Percentiles rank a stretch among this genome's conserved stretches.
phyloP scores from a whole-genome alignment of 441 rosid species.

The Aquilaria agallochum region DNA sequence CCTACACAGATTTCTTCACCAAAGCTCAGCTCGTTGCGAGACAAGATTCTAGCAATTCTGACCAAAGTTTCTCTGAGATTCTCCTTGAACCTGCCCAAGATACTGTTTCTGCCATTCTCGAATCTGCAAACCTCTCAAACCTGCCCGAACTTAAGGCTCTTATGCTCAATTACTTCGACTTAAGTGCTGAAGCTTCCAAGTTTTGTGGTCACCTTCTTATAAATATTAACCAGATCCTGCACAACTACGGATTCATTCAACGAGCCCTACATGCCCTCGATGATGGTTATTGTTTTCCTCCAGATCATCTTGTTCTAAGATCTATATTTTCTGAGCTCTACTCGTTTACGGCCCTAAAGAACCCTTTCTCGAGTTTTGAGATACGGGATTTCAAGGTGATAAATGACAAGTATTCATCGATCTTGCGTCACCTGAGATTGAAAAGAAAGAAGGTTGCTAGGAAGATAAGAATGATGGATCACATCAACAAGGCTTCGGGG shows the following conservation, averaged over 20 bases:
- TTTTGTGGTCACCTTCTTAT: slow-evolving; percentile 32
- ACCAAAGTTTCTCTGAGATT: slow-evolving; percentile 20
- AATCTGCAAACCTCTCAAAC: slow-evolving; percentile 22
- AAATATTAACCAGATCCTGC: slow-evolving; percentile 23
- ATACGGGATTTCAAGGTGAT: slow-evolving; percentile 26
- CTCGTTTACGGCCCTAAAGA: slow-evolving; percentile 14
- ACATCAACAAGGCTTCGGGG: slow-evolving; percentile 21
- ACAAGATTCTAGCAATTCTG: slow-evolving; percentile 10
- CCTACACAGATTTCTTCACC: slow-evolving; percentile 31
- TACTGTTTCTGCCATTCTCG: slow-evolving; percentile 29
- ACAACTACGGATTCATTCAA: slow-evolving; percentile 16
- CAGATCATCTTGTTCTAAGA: neutral
- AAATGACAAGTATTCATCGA: slow-evolving; percentile 19
- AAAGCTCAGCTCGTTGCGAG: slow-evolving; percentile 32
- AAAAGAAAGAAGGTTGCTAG: slow-evolving; percentile 28
- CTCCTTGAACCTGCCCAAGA: slow-evolving; percentile 42
- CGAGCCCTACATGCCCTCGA: slow-evolving; percentile 14
- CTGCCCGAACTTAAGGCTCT: slow-evolving; percentile 28
- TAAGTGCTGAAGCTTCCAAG: slow-evolving; percentile 38
- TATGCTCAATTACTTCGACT: slow-evolving; percentile 31
- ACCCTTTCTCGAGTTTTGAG: slow-evolving; percentile 27
- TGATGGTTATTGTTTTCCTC: slow-evolving; percentile 10
- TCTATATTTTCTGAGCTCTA: slow-evolving; percentile 11
- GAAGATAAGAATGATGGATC: slow-evolving; percentile 24
- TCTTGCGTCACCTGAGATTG: slow-evolving; percentile 21